Evolutionary conservation across 345 rosid genomes (phyloP), one percentile per base, ranked within the genome.

Genomic region (Brassica incana): DNA sequence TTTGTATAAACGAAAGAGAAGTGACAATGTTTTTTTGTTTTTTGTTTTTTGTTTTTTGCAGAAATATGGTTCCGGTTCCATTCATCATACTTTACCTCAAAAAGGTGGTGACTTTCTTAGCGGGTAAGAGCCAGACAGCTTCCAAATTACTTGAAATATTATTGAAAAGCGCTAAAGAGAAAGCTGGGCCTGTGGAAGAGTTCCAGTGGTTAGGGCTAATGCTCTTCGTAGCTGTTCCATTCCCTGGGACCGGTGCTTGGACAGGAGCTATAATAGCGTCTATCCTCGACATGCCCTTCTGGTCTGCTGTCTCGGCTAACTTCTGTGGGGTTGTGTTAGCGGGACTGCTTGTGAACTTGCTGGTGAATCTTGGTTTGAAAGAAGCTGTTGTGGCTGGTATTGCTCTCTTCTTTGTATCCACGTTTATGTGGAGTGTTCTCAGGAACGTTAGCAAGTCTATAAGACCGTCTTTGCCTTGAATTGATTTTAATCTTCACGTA

Each of bases 231-330:
- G 93, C 99, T 30, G 97, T 95, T 77, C 99, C 95, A 30, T 95
- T 95, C 77, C 97, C 95, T 74, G 97, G 97, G 70, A 92, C 99
- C 0, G 98, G 98, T 74, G 93, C 95, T 27, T 92, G 98, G 98
- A 94, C 97, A 1, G 97, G 98, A 65, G 98, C 97, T 75, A 87
- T 88, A 72, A 85, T 92, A 70, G 95, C 97, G 72, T 88, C 97
- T 1, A 77, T 92, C 77, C 97, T 95, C 65, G 92, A 89, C 82
- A 91, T 95, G 95, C 97, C 95, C 6, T 95, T 92, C 72, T 91
- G 95, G 97, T 20, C 87, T 16, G 97, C 91, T 60, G 77, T 92
- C 10, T 83, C 97, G 1, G 89, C 97, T 36, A 95, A 92, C 83
- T 91, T 95, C 84, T 83, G 79, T 2, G 95, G 97, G 0, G 97